Base-by-base conservation (phyloP, 768 basidiomycete species). In the Hygrocybe coccinea region DNA sequence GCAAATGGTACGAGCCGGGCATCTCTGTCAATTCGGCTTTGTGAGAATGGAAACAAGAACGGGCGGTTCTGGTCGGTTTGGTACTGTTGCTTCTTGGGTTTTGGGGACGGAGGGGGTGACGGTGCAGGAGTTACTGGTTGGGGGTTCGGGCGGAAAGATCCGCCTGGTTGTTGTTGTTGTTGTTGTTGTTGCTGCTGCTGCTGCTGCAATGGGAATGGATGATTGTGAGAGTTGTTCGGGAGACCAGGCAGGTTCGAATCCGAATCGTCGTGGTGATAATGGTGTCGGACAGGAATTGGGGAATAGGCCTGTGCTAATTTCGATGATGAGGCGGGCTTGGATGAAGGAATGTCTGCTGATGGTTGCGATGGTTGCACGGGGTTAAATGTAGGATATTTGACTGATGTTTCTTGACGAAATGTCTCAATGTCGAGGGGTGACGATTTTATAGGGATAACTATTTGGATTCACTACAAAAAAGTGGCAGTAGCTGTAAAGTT, bases 1-100 rank as follows among this genome's bases (percentile, higher is more conserved):
- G 94, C 93, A 68, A 87, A 94, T 2, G 97, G 97, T 2, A 98
- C 91, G n/a, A 90, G 75, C 39, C 82, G 80, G 21, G 76, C 77
- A 56, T 84, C 79, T 49, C 80, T 79, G 25, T 81, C 75, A 52
- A 76, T 12, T 47, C 47, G 44, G 24, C 34, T 37, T 21, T 43
- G 41, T 34, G 93, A 91, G 67, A 97, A 99, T 0, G 97, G 97
- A 68, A 99, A 95, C 57, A 98, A 74, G 68, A 98, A 99, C 1
- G 97, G 95, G 11, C 90, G 79, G 45, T 75, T 84, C 67, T 95
- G 97, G 70, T 99, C 97, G 0, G 97, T 99, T 67, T 98, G 97
- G 68, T 92, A 99, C 67, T 95, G 92, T 67, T 95, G 95, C 68
- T 98, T 97, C 76, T 99, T 99, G 9, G 91, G 92, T 65, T 95